phyloP scores from a whole-genome alignment of 2,329 filamentous ascomycete genomes.

The Fusarium sarcochroum region DNA sequence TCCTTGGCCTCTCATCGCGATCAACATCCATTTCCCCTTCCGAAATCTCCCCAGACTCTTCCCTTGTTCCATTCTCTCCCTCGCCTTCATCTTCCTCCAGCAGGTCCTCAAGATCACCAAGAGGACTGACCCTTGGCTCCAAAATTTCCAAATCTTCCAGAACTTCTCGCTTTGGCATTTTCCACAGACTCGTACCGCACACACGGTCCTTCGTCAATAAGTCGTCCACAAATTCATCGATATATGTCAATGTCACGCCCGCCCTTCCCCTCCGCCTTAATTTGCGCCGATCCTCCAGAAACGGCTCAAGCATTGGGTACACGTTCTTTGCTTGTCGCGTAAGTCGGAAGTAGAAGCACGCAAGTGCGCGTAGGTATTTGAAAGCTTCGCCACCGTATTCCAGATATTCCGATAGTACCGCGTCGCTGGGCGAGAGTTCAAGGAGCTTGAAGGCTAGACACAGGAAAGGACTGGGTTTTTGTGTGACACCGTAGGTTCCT shows the following conservation, averaged over 20 bases:
- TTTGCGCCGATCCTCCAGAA: slow-evolving; percentile 86
- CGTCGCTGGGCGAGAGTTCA: slow-evolving; percentile 85
- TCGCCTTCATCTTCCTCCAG: slow-evolving; percentile 70
- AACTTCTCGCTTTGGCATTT: slow-evolving; percentile 84
- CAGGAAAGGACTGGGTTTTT: slow-evolving; percentile 92
- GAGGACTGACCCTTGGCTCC: slow-evolving; percentile 85
- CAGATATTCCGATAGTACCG: slow-evolving; percentile 85
- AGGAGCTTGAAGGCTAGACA: slow-evolving; percentile 96
- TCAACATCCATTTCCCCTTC: slow-evolving; percentile 60
- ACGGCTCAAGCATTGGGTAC: slow-evolving; percentile 84
- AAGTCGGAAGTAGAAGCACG: slow-evolving; percentile 92
- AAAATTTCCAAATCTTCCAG: slow-evolving; percentile 91
- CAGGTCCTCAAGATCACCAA: slow-evolving; percentile 83
- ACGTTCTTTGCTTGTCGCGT: slow-evolving; percentile 87
- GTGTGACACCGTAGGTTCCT: slow-evolving; percentile 86
- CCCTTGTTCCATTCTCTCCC: slow-evolving; percentile 49
- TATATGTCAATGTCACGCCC: slow-evolving; percentile 80
- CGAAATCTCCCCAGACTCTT: slow-evolving; percentile 59
- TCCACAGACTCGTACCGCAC: slow-evolving; percentile 92
- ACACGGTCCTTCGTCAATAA: slow-evolving; percentile 89
- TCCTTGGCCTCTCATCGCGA: slow-evolving; percentile 47
- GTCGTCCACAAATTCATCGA: slow-evolving; percentile 96
- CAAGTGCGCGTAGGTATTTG: slow-evolving; percentile 90
- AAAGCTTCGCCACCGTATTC: slow-evolving; percentile 80
- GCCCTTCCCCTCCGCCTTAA: slow-evolving; percentile 81